These are phyloP conservation scores for Silybum marianum DNA, from an alignment of 129 eudicot species.

Conservation along the genomic window DNA sequence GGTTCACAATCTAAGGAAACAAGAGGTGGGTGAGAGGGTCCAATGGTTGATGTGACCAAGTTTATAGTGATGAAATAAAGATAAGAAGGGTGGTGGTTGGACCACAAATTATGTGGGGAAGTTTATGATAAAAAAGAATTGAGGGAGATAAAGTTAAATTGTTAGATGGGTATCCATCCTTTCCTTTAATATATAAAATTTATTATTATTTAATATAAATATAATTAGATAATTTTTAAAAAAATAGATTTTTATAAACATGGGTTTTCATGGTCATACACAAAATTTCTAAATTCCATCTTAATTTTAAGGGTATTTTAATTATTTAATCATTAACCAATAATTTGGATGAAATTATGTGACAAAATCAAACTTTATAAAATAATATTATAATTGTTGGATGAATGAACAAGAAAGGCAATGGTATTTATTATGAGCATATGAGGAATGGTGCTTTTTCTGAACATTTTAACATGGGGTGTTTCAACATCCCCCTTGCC, in stretches of 20 bases:
- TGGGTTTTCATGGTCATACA: not conserved
- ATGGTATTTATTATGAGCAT: conserved; percentile 30
- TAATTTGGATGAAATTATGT: conserved; percentile 1
- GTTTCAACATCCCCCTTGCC: conserved; percentile 28
- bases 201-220: not conserved
- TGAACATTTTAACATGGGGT: conserved; percentile 42
- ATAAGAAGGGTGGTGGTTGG: conserved; percentile 30
- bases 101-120: conserved; percentile 31
- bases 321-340: not conserved
- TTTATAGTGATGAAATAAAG: conserved; percentile 24
- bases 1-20: conserved; percentile 17
- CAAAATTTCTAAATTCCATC: not conserved
- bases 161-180: conserved; percentile 26
- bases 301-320: not conserved
- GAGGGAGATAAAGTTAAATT: conserved; percentile 17
- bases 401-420: conserved; percentile 7
- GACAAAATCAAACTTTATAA: not conserved
- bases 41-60: conserved; percentile 31
- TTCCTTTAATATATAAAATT: not conserved
- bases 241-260: not conserved
- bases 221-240: too few relatives aligned
- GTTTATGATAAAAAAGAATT: conserved; percentile 4
- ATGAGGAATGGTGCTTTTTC: conserved; percentile 34
- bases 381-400: not conserved
- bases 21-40: conserved; percentile 38